Percentiles rank a stretch among this genome's conserved stretches.
phyloP scores from a whole-genome alignment of 176 grass and related monocot genomes.

The Areca catechu region DNA sequence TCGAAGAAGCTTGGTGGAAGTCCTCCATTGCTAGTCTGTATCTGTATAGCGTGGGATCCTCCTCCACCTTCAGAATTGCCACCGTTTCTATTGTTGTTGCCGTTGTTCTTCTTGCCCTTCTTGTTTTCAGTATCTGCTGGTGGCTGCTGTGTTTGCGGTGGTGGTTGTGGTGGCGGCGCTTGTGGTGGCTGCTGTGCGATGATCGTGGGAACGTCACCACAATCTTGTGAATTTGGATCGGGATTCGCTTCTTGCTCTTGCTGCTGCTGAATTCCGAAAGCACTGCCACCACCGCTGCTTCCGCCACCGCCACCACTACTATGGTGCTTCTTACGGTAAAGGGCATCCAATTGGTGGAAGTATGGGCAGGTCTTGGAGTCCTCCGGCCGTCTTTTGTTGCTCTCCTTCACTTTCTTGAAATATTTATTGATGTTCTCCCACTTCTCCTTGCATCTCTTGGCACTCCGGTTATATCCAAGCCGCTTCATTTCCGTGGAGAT shows the following conservation, averaged over 20 bases:
- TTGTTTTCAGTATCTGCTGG: constrained; percentile 16
- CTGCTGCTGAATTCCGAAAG: background rate
- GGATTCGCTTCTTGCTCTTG: background rate
- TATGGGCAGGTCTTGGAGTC: constrained; percentile 15
- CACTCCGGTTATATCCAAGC: constrained; percentile 63
- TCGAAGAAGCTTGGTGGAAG: constrained; percentile 24
- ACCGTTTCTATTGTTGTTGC: constrained; percentile 12
- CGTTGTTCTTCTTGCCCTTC: constrained; percentile 23
- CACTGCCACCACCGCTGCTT: background rate
- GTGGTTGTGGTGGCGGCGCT: constrained; percentile 18
- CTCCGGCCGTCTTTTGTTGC: constrained; percentile 4
- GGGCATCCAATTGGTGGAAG: constrained; percentile 12
- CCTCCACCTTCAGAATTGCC: constrained; percentile 14
- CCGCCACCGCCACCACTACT: background rate
- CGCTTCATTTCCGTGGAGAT: constrained; percentile 67
- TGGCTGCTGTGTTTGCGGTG: constrained; percentile 25
- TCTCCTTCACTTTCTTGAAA: constrained; percentile 84
- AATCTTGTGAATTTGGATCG: background rate
- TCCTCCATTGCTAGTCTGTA: constrained; percentile 45
- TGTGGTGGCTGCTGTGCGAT: no score
- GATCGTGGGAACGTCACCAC: no score
- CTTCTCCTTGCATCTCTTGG: constrained; percentile 98
- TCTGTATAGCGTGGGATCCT: constrained; percentile 26
- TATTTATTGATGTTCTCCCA: constrained; percentile 99
- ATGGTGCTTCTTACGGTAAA: constrained; percentile 22